Base-by-base conservation (phyloP, 2,329 filamentous ascomycete genomes). In the Talaromyces sp. region DNA sequence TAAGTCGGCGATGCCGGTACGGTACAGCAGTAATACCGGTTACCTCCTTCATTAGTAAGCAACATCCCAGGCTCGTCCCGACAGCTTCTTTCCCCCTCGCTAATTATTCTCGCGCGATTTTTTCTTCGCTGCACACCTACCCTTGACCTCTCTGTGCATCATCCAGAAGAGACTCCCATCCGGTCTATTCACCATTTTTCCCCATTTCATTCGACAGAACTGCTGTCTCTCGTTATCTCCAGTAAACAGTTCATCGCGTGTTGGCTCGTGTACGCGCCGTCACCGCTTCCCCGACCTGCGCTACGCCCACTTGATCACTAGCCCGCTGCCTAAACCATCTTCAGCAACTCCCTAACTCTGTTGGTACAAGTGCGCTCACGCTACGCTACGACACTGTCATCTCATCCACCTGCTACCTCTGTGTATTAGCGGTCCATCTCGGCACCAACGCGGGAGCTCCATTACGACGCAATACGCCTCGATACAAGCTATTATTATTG, bases 241-340 rank as follows among this genome's bases (percentile, higher is more conserved):
- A 19, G n/a, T 25, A n/a, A 38, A 31, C 47, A 51, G 65, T 68
- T 69, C 71, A 38, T 56, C 53, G 53, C 53, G 53, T 56, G 53
- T 56, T 36, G 53, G 25, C 53, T 56, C 36, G 71, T 71, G 71
- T 71, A 74, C 72, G 69, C 68, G 68, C 66, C 66, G 64, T 71
- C 68, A 67, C 70, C 72, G 72, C 67, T 72, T 71, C 70, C 74
- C 75, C 75, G 71, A 72, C 72, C 49, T 76, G 70, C 76, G 69
- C 76, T 77, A 77, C 70, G 64, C 71, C 73, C 65, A 58, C 67
- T 75, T 74, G 68, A 70, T 67, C 65, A 67, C 68, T 77, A 78
- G 67, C 65, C 63, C 66, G 69, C 67, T 56, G 67, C 69, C 69
- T 73, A 70, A 68, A 36, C 68, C 70, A 54, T 69, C 69, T 68